Conservation (phyloP, 352 stramenopile species). For the Pythium grandisporangium region DNA sequence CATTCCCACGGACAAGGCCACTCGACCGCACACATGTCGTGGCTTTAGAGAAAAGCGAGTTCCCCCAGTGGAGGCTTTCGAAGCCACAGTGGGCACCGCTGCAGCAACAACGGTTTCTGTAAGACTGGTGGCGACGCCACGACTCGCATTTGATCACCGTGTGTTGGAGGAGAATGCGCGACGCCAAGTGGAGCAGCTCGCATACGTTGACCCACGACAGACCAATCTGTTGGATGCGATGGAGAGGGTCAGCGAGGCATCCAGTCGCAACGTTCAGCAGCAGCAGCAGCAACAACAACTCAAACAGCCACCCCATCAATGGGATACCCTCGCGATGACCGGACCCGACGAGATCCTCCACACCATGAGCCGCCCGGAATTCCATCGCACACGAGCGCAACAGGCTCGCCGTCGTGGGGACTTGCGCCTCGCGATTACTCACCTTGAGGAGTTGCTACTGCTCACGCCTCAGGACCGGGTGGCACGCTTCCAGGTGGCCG, state of each 20-base stretch:
- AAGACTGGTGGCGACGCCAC: neutral
- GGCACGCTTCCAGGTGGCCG: slow-evolving; percentile 32
- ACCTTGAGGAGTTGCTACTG: slow-evolving; percentile 22
- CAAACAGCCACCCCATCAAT: slow-evolving; percentile 9
- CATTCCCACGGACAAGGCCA: neutral
- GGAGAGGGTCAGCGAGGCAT: too few species aligned
- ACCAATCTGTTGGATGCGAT: slow-evolving; percentile 42
- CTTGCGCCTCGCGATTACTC: slow-evolving; percentile 25
- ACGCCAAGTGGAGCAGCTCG: slow-evolving; percentile 26
- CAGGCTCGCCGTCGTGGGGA: slow-evolving; percentile 38
- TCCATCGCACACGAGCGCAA: slow-evolving; percentile 27
- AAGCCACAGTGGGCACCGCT: neutral
- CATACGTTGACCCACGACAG: slow-evolving; percentile 30
- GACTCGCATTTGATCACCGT: slow-evolving; percentile 9
- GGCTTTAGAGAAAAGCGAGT: too few species aligned
- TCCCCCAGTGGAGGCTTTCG: neutral
- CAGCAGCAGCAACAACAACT: slow-evolving; percentile 21
- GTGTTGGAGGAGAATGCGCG: slow-evolving; percentile 31
- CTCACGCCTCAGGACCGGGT: slow-evolving; percentile 6
- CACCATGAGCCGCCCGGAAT: slow-evolving; percentile 26
- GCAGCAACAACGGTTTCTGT: neutral
- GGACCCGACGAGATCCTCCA: too few species aligned
- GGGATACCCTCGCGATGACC: too few species aligned
- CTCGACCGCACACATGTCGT: slow-evolving; percentile 3
- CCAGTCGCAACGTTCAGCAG: too few species aligned